These are phyloP conservation scores for Penicillium sp. DNA, from an alignment of 2,329 filamentous ascomycete species.

Conservation along the genomic window DNA sequence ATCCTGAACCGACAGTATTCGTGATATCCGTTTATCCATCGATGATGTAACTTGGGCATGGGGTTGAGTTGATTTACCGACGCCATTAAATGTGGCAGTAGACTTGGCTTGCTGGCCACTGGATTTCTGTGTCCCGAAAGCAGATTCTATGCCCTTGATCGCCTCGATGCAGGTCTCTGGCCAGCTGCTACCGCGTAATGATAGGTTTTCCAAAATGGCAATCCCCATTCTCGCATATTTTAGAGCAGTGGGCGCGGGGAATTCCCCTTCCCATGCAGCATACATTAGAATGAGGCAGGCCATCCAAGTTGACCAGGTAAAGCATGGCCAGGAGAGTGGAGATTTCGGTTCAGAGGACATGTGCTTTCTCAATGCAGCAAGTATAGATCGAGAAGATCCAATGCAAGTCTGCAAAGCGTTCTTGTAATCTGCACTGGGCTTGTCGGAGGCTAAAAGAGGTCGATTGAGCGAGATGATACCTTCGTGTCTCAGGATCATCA, in stretches of 20 bases:
- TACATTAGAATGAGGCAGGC: conserved; percentile 53
- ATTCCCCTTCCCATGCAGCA: conserved; percentile 48
- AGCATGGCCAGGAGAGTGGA: conserved; percentile 51
- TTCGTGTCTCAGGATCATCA: conserved; percentile 50
- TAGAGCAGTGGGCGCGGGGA: conserved; percentile 39
- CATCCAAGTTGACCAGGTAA: conserved; percentile 56
- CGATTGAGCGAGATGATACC: conserved; percentile 53
- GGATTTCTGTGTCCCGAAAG: conserved; percentile 14
- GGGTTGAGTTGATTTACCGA: not conserved
- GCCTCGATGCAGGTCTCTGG: conserved; percentile 41
- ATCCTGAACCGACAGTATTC: not conserved
- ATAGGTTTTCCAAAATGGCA: conserved; percentile 34
- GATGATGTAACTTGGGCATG: not conserved
- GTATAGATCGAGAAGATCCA: conserved; percentile 49
- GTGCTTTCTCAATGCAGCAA: conserved; percentile 41
- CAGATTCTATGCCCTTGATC: conserved; percentile 35
- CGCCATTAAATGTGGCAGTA: not conserved
- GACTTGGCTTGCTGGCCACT: not conserved
- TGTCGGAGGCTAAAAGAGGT: conserved; percentile 49
- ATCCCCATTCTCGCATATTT: conserved; percentile 40
- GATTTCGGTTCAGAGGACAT: conserved; percentile 15
- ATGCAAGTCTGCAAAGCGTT: conserved; percentile 54
- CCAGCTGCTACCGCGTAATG: conserved; percentile 37
- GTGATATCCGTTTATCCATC: not conserved
- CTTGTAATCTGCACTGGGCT: conserved; percentile 45